Conservation (phyloP, 768 basidiomycete genomes). For the Ramaria sp. region DNA sequence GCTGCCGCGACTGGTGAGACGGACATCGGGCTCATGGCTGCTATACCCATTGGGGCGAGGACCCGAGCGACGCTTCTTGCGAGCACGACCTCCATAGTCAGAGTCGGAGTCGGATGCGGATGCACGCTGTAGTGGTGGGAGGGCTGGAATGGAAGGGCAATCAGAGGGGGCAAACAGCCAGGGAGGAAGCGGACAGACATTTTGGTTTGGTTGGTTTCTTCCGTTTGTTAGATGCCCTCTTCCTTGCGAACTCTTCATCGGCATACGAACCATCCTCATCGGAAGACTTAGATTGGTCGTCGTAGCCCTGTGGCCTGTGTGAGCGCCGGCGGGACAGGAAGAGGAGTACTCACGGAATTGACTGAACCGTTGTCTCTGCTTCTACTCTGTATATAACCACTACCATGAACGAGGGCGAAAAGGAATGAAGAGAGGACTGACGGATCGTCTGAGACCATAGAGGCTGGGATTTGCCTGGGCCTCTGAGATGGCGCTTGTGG, state of each 20-base stretch:
- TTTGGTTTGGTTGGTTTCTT: constrained; percentile 10
- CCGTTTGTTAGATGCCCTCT: constrained; percentile 9
- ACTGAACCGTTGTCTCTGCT: constrained; percentile 10
- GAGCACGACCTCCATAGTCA: constrained; percentile 76
- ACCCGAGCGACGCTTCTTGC: constrained; percentile 48
- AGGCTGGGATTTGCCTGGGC: constrained; percentile 7
- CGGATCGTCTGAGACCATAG: constrained; percentile 8
- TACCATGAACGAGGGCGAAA: neutral
- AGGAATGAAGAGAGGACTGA: neutral
- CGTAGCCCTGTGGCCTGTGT: constrained; percentile 5
- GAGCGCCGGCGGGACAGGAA: neutral
- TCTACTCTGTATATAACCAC: constrained; percentile 6
- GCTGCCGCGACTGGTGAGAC: constrained; percentile 64
- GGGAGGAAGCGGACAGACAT: neutral
- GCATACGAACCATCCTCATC: constrained; percentile 10
- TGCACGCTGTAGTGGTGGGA: constrained; percentile 35
- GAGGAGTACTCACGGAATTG: constrained; percentile 3
- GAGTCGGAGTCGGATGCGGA: constrained; percentile 73
- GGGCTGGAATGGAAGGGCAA: constrained; percentile 2
- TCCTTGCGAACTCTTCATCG: constrained; percentile 9
- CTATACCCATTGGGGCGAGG: constrained; percentile 27
- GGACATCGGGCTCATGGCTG: constrained; percentile 37
- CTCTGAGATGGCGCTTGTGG: neutral
- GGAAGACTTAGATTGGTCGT: constrained; percentile 9
- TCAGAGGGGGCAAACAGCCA: neutral